Base-by-base conservation (phyloP, 192 early-diverging fungal species). In the Umbelopsis sp. region DNA sequence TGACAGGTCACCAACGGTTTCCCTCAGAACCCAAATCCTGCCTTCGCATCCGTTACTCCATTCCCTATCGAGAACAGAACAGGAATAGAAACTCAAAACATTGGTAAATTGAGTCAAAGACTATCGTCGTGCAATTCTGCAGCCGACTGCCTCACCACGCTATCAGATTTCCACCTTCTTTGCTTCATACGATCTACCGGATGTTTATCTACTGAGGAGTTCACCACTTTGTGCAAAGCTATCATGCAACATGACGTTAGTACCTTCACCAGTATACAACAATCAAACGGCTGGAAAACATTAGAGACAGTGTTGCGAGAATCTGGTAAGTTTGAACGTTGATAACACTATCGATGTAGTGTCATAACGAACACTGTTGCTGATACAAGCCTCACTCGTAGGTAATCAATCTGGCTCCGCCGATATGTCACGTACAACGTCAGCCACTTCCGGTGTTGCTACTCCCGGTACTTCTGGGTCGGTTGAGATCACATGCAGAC, bases 151-250 rank as follows among this genome's bases (percentile, higher is more conserved):
- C 74, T 77, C 2, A 74, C 85, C 0, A 51, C 84, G 16, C 74
- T 96, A 4, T 91, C 91, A 4, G 91, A 99, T 74, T 98, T 97
- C 75, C 95, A 98, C 73, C 75, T 95, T 34, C 78, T 99, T 53
- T 80, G 91, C 45, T 92, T 88, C 66, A 77, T 97, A 44, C 74
- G 80, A 34, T 84, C 82, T 17, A 84, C 87, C 34, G 86, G 83
- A n/a, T 80, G 95, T 29, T 76, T 99, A 59, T 86, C 84, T 31
- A 71, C 81, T 8, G 80, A 86, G 7, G 87, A 93, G 49, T 83
- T 95, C 52, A 69, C 67, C 16, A 34, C 77, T 21, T 69, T 90
- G 44, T 84, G 77, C 54, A 74, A 75, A n/a, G 34, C 80, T 20
- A 83, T 85, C 2, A 66, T 76, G 7, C 54, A 70, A 34, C 78